phyloP scores from a whole-genome alignment of 352 stramenopile genomes.

The Globisporangium yorkense region DNA sequence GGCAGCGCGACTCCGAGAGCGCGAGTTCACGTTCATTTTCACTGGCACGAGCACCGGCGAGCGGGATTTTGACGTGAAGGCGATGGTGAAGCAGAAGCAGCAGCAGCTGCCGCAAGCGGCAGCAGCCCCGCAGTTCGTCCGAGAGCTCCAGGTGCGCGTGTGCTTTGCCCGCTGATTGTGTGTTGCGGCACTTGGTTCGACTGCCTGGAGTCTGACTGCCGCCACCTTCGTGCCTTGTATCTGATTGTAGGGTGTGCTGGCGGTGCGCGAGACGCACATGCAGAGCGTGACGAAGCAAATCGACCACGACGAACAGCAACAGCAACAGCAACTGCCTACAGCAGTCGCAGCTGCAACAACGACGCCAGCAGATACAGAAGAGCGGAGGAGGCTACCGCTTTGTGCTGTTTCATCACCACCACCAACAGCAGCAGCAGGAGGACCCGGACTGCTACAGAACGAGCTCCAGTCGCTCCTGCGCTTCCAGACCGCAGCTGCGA shows the following conservation, averaged over 20 bases:
- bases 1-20: background rate
- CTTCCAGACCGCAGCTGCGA: background rate
- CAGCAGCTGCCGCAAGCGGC: slow-evolving; percentile 9
- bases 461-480: slow-evolving; percentile 1
- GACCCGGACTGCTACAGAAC: background rate
- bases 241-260: background rate
- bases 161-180: background rate
- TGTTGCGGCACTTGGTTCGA: background rate
- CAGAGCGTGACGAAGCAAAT: background rate
- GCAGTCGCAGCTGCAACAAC: too few relatives aligned
- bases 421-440: background rate
- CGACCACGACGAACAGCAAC: background rate
- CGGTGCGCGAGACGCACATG: background rate
- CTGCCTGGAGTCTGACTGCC: background rate
- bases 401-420: background rate
- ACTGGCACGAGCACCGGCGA: slow-evolving; percentile 72
- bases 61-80: slow-evolving; percentile 50
- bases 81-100: slow-evolving; percentile 31
- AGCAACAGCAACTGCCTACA: background rate
- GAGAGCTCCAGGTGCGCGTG: slow-evolving; percentile 26
- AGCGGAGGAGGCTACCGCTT: background rate
- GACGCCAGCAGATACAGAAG: background rate
- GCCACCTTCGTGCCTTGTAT: background rate
- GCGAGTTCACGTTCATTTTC: slow-evolving; percentile 41
- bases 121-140: slow-evolving; percentile 32